Evolutionary conservation across 148 eudicot genomes (phyloP), one percentile per base, ranked within the genome.

Genomic region (Fagopyrum homotropicum): DNA sequence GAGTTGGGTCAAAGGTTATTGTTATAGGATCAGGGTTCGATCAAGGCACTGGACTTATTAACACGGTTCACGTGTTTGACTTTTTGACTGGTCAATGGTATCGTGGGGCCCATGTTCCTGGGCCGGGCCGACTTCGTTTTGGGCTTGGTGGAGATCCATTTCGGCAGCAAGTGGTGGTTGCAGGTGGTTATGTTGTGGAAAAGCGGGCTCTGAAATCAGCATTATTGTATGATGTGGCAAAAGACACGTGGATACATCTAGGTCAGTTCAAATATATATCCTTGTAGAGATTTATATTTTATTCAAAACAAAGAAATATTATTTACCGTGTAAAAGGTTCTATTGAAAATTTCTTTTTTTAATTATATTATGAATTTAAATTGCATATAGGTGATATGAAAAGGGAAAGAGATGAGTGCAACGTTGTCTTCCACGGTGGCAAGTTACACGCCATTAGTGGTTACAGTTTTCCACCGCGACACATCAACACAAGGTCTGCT

Each of bases 131-230:
- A 30, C 77, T 86, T 6, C 86, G 86, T 71, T 91, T 90, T 19
- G 97, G 87, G 2, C 91, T 86, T 56, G 87, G 86, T 7, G 79
- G 89, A 0, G 96, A 87, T 69, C 72, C 52, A n/a, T 78, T 69
- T 70, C 78, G 84, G 19, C 15, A 48, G 82, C 86, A 57, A 85
- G 89, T 88, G 54, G 59, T 81, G 3, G 81, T 94, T 2, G 96
- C 96, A 0, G 98, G 97, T 0, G 98, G 98, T 0, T 95, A 35
- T 35, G 87, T 45, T 91, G 89, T 40, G 84, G 75, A 12, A 84
- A 87, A 12, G 89, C 90, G 59, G 4, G 93, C 97, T 0, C 14
- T 91, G 79, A 79, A 40, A 45, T 91, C 93, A 0, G 90, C 78
- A 0, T 16, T 90, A 73, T 64, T 84, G 17, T 94, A 94, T 66